These are phyloP conservation scores for Stevia rebaudiana DNA, from an alignment of 140 eudicot species.

Conservation along the genomic window DNA sequence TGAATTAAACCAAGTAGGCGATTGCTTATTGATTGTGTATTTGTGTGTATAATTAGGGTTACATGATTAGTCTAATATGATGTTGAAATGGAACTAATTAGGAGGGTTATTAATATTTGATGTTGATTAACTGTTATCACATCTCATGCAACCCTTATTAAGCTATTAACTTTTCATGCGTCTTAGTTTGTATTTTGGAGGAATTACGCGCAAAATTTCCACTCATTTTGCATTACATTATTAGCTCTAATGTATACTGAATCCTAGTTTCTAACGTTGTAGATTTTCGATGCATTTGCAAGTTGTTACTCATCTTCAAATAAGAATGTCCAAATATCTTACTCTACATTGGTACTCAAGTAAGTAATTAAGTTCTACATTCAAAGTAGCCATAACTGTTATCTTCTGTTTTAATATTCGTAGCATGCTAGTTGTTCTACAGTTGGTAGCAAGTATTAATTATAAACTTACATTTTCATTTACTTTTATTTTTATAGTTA, in stretches of 20 bases:
- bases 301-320: slow-evolving; percentile 67
- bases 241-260: neutral
- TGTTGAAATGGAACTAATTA: neutral
- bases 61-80: neutral
- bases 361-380: slow-evolving; percentile 37
- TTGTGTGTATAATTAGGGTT: neutral
- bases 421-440: slow-evolving; percentile 6
- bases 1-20: neutral
- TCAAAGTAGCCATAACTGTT: neutral
- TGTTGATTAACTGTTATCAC: neutral
- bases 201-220: neutral
- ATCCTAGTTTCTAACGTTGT: slow-evolving; percentile 30
- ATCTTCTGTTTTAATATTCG: neutral
- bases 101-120: neutral
- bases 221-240: neutral
- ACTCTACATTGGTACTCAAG: slow-evolving; percentile 88
- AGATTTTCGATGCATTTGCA: slow-evolving; percentile 88
- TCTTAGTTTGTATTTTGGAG: neutral
- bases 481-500: slow-evolving; percentile 42
- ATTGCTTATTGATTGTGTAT: no score
- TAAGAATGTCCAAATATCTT: slow-evolving; percentile 84
- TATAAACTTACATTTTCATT: neutral
- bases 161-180: neutral
- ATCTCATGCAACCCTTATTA: neutral
- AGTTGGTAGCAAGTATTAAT: neutral